These are phyloP conservation scores for Claviceps maximensis DNA, from an alignment of 2,329 filamentous ascomycete genomes.

Conservation along the genomic window DNA sequence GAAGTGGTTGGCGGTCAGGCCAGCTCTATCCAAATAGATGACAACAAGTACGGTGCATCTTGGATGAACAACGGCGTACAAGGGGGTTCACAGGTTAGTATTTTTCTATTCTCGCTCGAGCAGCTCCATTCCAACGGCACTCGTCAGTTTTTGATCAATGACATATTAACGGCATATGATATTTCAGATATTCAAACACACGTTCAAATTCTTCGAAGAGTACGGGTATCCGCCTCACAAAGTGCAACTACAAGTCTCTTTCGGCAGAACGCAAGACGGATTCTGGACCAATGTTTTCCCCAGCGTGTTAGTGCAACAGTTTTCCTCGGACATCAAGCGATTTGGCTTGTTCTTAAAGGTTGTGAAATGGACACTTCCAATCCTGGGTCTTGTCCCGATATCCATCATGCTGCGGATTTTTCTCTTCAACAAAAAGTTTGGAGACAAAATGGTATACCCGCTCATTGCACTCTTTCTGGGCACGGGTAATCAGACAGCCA, in stretches of 20 bases:
- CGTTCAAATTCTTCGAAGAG: constrained; percentile 48
- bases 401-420: constrained; percentile 54
- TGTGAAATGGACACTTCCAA: constrained; percentile 44
- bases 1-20: constrained; percentile 48
- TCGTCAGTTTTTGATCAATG: neutral
- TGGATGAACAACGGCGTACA: constrained; percentile 55
- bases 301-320: constrained; percentile 40
- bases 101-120: neutral
- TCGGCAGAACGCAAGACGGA: constrained; percentile 42
- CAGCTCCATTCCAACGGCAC: no score
- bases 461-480: constrained; percentile 62
- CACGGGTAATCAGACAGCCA: constrained; percentile 60
- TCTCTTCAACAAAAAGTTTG: constrained; percentile 56
- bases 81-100: constrained; percentile 32
- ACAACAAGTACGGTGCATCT: constrained; percentile 39
- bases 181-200: constrained; percentile 51
- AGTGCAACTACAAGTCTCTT: constrained; percentile 48
- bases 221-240: constrained; percentile 43
- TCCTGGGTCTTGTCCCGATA: constrained; percentile 49
- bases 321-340: constrained; percentile 41
- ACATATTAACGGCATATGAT: no score
- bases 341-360: constrained; percentile 44
- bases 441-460: constrained; percentile 56
- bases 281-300: constrained; percentile 58
- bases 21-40: constrained; percentile 44